These are phyloP conservation scores for Xylaria longipes DNA, from an alignment of 495 filamentous ascomycete species.

Conservation along the genomic window DNA sequence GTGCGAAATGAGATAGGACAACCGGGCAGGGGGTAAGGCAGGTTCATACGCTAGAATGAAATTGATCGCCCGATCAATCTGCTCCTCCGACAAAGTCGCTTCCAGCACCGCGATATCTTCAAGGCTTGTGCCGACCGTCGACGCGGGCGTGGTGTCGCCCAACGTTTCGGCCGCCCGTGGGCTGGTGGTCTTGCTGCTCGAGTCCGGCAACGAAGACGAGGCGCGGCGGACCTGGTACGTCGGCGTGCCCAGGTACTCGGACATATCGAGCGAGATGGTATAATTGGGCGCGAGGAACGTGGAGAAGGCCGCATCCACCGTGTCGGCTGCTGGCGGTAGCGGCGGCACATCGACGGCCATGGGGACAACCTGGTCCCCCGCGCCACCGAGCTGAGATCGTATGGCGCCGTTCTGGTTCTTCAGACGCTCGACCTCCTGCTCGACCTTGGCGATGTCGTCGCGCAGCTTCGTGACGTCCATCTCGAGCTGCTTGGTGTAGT, in stretches of 20 bases:
- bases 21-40: not conserved
- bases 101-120: not conserved
- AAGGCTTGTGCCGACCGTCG: not conserved
- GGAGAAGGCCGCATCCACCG: slow-evolving; percentile 1
- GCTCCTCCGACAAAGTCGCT: slow-evolving; percentile 35
- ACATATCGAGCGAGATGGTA: slow-evolving; percentile 42
- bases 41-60: slow-evolving; percentile 55
- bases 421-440: slow-evolving; percentile 38
- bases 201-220: slow-evolving; percentile 17
- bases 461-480: slow-evolving; percentile 51
- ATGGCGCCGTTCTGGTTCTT: slow-evolving; percentile 49
- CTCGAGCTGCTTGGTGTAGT: slow-evolving; percentile 59
- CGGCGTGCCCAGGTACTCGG: slow-evolving; percentile 37
- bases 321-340: not conserved
- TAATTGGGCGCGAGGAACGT: slow-evolving; percentile 29
- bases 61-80: slow-evolving; percentile 55
- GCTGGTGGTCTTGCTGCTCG: slow-evolving; percentile 1
- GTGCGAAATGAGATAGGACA: slow-evolving; percentile 4
- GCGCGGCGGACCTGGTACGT: slow-evolving; percentile 36
- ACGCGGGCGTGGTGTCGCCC: slow-evolving; percentile 9
- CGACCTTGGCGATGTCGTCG: slow-evolving; percentile 48
- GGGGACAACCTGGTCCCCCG: not conserved
- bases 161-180: not conserved
- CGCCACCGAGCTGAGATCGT: slow-evolving; percentile 22
- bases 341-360: not conserved